A percentile compares a stretch with the other conserved stretches of the same genome.
These are phyloP conservation scores for Coniferiporia sulphurascens DNA, from an alignment of 1,284 basidiomycete genomes.

Conservation along the genomic window DNA sequence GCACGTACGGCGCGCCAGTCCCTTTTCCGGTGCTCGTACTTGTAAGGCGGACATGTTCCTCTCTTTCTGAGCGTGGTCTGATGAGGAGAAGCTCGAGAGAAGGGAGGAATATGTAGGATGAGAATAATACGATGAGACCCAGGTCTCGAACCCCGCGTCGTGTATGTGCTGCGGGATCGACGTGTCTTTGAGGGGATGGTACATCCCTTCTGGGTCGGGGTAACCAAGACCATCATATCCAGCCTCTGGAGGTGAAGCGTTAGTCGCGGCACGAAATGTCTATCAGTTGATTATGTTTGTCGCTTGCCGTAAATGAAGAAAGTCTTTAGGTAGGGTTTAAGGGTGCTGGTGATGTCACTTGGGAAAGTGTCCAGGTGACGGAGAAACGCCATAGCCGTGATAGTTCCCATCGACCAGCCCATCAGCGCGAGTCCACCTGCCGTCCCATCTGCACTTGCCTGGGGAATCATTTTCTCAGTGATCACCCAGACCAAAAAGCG, in stretches of 20 bases:
- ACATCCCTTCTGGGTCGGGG: slow-evolving; percentile 5
- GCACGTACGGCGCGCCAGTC: neutral
- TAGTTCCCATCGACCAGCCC: slow-evolving; percentile 16
- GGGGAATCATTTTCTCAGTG: slow-evolving; percentile 11
- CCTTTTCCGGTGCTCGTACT: neutral
- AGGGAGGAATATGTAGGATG: slow-evolving; percentile 10
- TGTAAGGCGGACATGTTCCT: neutral
- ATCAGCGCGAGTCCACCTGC: slow-evolving; percentile 15
- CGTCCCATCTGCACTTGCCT: slow-evolving; percentile 6
- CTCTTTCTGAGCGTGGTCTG: neutral
- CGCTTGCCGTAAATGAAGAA: slow-evolving; percentile 16
- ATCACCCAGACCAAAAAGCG: slow-evolving; percentile 19
- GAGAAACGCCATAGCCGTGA: slow-evolving; percentile 14
- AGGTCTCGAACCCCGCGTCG: slow-evolving; percentile 9
- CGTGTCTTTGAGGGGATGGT: slow-evolving; percentile 15
- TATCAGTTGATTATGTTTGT: neutral
- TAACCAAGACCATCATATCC: slow-evolving; percentile 7
- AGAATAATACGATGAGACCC: slow-evolving; percentile 17
- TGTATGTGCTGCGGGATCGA: slow-evolving; percentile 9
- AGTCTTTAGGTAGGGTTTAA: slow-evolving; percentile 9
- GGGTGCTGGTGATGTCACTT: neutral
- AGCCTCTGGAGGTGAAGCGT: neutral
- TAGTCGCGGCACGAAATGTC: neutral
- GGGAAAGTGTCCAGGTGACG: neutral
- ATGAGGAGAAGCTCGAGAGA: neutral